phyloP scores from a whole-genome alignment of 2,329 filamentous ascomycete genomes.

The Phyllosticta paracitricarpa region DNA sequence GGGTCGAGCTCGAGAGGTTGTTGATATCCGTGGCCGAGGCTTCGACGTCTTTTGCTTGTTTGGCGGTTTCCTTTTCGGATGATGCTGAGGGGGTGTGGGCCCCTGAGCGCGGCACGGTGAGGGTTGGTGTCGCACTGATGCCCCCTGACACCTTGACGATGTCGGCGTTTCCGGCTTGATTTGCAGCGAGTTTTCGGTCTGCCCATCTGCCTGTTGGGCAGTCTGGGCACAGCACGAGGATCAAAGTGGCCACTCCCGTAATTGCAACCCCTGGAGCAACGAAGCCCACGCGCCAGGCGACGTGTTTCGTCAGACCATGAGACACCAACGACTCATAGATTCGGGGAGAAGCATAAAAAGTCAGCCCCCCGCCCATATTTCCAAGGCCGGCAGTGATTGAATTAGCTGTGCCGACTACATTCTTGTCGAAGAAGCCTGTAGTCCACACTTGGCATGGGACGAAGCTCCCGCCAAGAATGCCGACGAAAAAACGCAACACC shows the following conservation, averaged over 20 bases:
- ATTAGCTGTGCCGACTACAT: constrained; percentile 81
- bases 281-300: constrained; percentile 78
- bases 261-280: constrained; percentile 75
- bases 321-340: constrained; percentile 68
- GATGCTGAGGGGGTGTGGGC: constrained; percentile 24
- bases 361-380: constrained; percentile 66
- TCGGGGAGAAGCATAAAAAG: constrained; percentile 72
- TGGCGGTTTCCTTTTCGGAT: constrained; percentile 22
- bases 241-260: constrained; percentile 51
- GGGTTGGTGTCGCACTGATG: constrained; percentile 39
- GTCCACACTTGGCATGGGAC: constrained; percentile 89
- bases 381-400: constrained; percentile 76
- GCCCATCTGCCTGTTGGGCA: constrained; percentile 76
- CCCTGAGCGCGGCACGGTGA: constrained; percentile 21
- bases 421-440: constrained; percentile 88
- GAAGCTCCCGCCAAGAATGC: constrained; percentile 67
- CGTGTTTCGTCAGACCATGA: constrained; percentile 50
- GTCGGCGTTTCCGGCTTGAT: constrained; percentile 42
- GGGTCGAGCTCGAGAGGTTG: constrained; percentile 41
- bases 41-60: constrained; percentile 40
- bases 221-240: constrained; percentile 68
- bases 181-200: constrained; percentile 41
- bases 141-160: constrained; percentile 33
- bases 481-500: constrained; percentile 67
- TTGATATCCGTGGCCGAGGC: constrained; percentile 28